These are phyloP conservation scores for Populus alba DNA, from an alignment of 345 rosid species.

Conservation along the genomic window DNA sequence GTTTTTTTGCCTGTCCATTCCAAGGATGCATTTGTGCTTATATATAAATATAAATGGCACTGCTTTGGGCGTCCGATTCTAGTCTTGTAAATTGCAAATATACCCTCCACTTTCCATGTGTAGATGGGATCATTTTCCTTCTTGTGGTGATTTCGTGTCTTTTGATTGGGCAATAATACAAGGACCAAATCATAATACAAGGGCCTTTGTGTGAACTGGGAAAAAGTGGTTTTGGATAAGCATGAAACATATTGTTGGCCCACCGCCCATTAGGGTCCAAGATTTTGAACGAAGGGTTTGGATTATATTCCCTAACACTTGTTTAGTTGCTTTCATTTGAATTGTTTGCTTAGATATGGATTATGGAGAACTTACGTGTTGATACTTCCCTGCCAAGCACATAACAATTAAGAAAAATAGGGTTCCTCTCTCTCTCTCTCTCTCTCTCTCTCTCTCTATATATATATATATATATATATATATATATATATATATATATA, in stretches of 20 bases:
- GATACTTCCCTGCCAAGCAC: neutral
- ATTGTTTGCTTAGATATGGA: constrained; percentile 8
- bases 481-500: too few relatives aligned
- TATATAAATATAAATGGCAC: neutral
- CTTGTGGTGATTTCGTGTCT: neutral
- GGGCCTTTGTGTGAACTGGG: neutral
- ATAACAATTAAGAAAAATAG: neutral
- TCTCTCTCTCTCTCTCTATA: too few relatives aligned
- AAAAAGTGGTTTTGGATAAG: neutral
- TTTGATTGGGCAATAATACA: neutral
- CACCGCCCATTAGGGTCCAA: constrained; percentile 3
- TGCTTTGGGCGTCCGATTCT: neutral
- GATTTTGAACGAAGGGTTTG: neutral
- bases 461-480: too few relatives aligned
- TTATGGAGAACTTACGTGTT: neutral
- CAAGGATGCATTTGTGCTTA: neutral
- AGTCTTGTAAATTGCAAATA: neutral
- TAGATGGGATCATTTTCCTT: neutral
- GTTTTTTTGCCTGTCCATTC: neutral
- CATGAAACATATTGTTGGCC: constrained; percentile 8
- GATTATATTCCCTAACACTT: constrained; percentile 17
- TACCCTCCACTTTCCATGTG: neutral
- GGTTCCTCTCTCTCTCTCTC: neutral
- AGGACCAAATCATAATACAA: neutral
- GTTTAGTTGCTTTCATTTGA: neutral